These are phyloP conservation scores for Juncus effusus DNA, from an alignment of 176 grass and related monocot species.

Conservation along the genomic window DNA sequence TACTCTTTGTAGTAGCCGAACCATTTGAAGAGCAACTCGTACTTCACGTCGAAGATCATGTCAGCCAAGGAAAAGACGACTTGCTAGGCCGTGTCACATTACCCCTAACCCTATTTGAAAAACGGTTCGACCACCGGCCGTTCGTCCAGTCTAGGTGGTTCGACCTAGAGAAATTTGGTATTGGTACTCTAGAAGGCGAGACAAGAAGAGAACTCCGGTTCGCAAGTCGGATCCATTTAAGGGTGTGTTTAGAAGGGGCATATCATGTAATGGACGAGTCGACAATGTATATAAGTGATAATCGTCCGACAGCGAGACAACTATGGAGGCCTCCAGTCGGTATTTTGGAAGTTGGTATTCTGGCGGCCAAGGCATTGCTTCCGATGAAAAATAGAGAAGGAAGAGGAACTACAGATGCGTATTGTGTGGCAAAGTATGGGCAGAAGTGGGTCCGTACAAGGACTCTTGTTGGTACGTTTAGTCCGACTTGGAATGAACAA, in stretches of 20 bases:
- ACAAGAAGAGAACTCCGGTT: slow-evolving; percentile 75
- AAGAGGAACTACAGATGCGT: slow-evolving; percentile 61
- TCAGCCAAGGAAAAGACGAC: slow-evolving; percentile 60
- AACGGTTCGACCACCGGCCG: slow-evolving; percentile 68
- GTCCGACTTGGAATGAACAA: slow-evolving; percentile 79
- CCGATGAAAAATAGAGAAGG: slow-evolving; percentile 77
- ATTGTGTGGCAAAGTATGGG: slow-evolving; percentile 87
- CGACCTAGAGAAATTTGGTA: slow-evolving; percentile 76
- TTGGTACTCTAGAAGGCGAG: slow-evolving; percentile 66
- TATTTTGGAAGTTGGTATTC: slow-evolving; percentile 76
- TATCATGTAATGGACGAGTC: slow-evolving; percentile 98
- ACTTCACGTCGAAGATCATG: slow-evolving; percentile 60
- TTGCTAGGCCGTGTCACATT: slow-evolving; percentile 58
- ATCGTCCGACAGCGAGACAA: slow-evolving; percentile 64
- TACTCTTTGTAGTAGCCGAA: slow-evolving; percentile 86
- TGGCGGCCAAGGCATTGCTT: slow-evolving; percentile 50
- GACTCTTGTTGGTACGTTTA: slow-evolving; percentile 58
- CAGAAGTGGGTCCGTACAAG: slow-evolving; percentile 96
- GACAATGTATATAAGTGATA: slow-evolving; percentile 92
- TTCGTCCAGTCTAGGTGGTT: slow-evolving; percentile 78
- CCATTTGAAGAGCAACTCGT: slow-evolving; percentile 93
- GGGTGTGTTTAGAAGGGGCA: slow-evolving; percentile 74
- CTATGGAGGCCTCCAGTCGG: slow-evolving; percentile 72
- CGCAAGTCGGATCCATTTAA: slow-evolving; percentile 65
- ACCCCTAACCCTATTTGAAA: slow-evolving; percentile 63